phyloP scores from a whole-genome alignment of 768 basidiomycete species.

The Suillus subalutaceus region DNA sequence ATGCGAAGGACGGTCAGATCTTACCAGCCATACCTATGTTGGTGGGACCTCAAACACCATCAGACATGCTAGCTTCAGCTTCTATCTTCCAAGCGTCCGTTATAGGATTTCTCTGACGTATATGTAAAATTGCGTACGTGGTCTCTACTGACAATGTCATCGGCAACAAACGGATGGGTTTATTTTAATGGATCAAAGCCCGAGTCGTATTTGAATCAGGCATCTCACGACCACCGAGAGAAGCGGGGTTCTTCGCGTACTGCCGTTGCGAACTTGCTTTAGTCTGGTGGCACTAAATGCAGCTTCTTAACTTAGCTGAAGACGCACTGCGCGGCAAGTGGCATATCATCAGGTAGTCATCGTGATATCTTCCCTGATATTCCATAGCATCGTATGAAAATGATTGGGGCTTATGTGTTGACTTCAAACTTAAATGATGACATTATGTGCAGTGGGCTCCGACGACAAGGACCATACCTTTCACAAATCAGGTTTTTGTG shows the following conservation, averaged over 20 bases:
- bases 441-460: too few species aligned
- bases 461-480: too few species aligned
- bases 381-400: too few species aligned
- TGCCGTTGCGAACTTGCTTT: too few species aligned
- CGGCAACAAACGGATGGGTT: neutral
- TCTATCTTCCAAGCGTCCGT: neutral
- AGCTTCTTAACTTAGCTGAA: too few species aligned
- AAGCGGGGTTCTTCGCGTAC: neutral
- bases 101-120: neutral
- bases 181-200: neutral
- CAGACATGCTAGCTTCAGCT: neutral
- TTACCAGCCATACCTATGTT: neutral
- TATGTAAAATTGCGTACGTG: neutral
- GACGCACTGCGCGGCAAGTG: too few species aligned
- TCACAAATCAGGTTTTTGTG: too few species aligned
- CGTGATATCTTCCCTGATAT: too few species aligned
- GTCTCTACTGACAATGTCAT: neutral
- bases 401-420: too few species aligned
- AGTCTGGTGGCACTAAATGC: too few species aligned
- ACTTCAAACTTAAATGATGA: too few species aligned
- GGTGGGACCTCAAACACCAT: neutral
- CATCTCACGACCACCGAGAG: neutral
- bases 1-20: neutral
- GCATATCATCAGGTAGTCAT: too few species aligned
- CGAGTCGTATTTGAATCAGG: neutral